A percentile compares a stretch with the other conserved stretches of the same genome.
These are phyloP conservation scores for Curvularia sp. DNA, from an alignment of 2,329 filamentous ascomycete species.

Conservation along the genomic window DNA sequence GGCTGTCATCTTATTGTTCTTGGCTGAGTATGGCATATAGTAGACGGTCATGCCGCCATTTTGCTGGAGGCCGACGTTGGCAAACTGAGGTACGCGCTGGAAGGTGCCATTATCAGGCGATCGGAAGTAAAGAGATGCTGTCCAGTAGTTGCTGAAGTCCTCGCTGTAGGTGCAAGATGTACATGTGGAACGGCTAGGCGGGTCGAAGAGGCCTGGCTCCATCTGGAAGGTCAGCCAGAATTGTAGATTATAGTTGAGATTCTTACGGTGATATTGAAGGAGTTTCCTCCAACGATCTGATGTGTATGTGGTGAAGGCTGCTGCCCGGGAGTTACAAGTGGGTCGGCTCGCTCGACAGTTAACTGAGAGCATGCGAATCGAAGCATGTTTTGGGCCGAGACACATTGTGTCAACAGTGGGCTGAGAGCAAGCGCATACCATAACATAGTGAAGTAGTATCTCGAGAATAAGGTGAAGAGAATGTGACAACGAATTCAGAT, in stretches of 20 bases:
- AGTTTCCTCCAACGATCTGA: conserved; percentile 45
- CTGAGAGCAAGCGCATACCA: conserved; percentile 32
- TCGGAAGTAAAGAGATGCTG: conserved; percentile 41
- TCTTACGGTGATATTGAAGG: conserved; percentile 42
- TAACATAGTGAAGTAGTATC: conserved; percentile 24
- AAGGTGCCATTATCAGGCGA: conserved; percentile 45
- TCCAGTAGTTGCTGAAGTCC: conserved; percentile 45
- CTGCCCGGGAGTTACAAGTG: conserved; percentile 39
- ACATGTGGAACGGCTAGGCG: conserved; percentile 35
- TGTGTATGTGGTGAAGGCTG: conserved; percentile 40
- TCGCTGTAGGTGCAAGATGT: conserved; percentile 42
- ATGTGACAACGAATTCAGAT: neutral
- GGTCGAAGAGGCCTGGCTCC: conserved; percentile 37
- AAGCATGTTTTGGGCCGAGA: conserved; percentile 43
- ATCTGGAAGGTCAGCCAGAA: conserved; percentile 29
- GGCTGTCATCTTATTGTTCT: conserved; percentile 51
- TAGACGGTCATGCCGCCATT: conserved; percentile 59
- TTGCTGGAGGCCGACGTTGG: conserved; percentile 41
- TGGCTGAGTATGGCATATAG: conserved; percentile 75
- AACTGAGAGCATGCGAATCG: conserved; percentile 46
- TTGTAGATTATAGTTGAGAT: neutral
- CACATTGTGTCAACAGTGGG: conserved; percentile 34
- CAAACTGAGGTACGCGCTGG: conserved; percentile 41
- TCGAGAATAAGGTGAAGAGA: neutral
- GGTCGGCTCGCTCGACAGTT: conserved; percentile 62